These are phyloP conservation scores for Colletotrichum tabaci DNA, from an alignment of 2,329 filamentous ascomycete genomes.

Conservation along the genomic window DNA sequence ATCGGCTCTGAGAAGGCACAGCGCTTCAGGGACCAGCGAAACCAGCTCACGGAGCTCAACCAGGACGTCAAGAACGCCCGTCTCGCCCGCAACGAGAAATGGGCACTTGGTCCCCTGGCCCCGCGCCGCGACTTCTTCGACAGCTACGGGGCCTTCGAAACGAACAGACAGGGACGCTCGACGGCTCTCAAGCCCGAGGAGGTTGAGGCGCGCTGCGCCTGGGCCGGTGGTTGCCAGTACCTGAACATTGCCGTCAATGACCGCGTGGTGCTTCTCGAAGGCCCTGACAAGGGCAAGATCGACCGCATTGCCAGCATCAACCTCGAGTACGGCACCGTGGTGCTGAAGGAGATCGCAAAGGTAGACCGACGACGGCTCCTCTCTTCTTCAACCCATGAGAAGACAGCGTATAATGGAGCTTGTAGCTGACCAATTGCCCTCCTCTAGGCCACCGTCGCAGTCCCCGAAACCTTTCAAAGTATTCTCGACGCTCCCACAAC, in stretches of 20 bases:
- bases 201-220: conserved; percentile 62
- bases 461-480: conserved; percentile 56
- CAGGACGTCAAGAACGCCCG: conserved; percentile 51
- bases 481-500: conserved; percentile 55
- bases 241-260: conserved; percentile 79
- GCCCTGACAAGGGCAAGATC: conserved; percentile 87
- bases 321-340: conserved; percentile 68
- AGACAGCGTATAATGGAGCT: neutral
- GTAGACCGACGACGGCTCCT: conserved; percentile 61
- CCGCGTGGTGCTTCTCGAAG: conserved; percentile 85
- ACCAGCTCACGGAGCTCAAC: conserved; percentile 54
- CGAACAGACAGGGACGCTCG: conserved; percentile 54
- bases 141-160: conserved; percentile 66
- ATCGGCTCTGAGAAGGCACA: conserved; percentile 49
- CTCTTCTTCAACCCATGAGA: neutral
- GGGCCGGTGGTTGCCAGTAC: conserved; percentile 69
- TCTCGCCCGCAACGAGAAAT: conserved; percentile 78
- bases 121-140: conserved; percentile 81
- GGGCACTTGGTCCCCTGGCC: conserved; percentile 82
- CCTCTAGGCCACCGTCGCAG: conserved; percentile 55
- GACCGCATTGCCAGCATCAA: conserved; percentile 76
- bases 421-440: conserved; percentile 15
- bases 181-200: conserved; percentile 53
- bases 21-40: conserved; percentile 51
- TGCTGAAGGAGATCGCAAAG: conserved; percentile 74